Conservation (phyloP, 176 grass and related monocot genomes). For the Oryza officinalis region DNA sequence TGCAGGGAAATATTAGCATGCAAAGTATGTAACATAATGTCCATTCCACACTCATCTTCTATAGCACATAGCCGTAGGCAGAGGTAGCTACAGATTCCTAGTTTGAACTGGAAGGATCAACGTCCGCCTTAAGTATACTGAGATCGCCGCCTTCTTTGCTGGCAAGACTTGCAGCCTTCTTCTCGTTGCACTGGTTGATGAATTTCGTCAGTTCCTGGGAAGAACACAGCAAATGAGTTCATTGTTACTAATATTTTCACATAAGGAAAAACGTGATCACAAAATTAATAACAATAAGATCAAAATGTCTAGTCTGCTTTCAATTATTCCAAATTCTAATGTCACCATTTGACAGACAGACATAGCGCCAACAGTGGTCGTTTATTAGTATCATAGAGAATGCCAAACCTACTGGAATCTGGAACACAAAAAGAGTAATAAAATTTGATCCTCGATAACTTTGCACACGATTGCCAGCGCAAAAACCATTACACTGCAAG, state of each 20-base stretch:
- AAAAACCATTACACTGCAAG: background rate
- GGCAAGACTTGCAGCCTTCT: conserved; percentile 66
- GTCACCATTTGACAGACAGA: background rate
- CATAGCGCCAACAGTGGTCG: background rate
- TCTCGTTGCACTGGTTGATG: conserved; percentile 76
- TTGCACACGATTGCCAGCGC: background rate
- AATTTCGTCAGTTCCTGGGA: conserved; percentile 74
- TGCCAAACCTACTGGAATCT: background rate
- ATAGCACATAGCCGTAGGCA: no score
- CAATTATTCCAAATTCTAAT: background rate
- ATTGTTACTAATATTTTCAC: conserved; percentile 1
- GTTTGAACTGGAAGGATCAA: conserved; percentile 51
- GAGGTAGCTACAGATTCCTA: conserved; percentile 13
- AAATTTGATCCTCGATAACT: background rate
- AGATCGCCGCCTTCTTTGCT: conserved; percentile 79
- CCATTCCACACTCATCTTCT: no score
- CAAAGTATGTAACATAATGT: no score
- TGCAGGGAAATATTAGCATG: no score
- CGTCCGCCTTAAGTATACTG: conserved; percentile 50
- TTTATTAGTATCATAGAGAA: background rate
- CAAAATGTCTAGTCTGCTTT: background rate
- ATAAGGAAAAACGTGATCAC: background rate
- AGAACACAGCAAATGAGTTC: background rate
- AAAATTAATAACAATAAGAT: background rate
- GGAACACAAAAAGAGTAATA: background rate